Evolutionary conservation across 176 grass and related monocot species (phyloP).

Genomic region (Typha latifolia): DNA sequence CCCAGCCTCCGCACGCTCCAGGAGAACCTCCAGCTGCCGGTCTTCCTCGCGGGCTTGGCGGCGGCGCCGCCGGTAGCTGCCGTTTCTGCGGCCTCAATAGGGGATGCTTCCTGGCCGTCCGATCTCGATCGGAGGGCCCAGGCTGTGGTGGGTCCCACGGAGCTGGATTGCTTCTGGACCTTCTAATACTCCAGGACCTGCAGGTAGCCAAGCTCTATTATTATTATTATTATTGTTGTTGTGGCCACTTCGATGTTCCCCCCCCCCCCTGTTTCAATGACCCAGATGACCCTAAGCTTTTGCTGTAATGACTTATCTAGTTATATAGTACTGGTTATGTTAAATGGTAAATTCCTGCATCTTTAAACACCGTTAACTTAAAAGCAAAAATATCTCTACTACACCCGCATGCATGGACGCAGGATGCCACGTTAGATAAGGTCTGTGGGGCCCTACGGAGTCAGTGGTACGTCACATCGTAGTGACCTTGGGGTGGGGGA

Average conservation of each 20-base stretch:
- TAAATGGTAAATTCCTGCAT: no score
- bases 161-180: conserved; percentile 2
- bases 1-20: conserved; percentile 39
- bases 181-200: no score
- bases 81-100: background rate
- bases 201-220: background rate
- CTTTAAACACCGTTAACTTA: no score
- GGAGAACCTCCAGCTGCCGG: conserved; percentile 42
- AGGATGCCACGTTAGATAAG: no score
- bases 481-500: background rate
- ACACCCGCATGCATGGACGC: no score
- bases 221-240: no score
- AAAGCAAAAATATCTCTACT: no score
- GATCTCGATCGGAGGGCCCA: background rate
- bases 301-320: no score
- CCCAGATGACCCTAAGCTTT: no score
- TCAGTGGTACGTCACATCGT: background rate
- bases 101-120: background rate
- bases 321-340: no score
- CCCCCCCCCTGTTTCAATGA: background rate
- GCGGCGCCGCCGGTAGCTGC: background rate
- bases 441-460: background rate
- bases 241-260: background rate
- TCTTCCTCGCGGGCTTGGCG: conserved; percentile 32
- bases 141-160: background rate